phyloP scores from a whole-genome alignment of 441 rosid genomes.

The Populus tomentosa region DNA sequence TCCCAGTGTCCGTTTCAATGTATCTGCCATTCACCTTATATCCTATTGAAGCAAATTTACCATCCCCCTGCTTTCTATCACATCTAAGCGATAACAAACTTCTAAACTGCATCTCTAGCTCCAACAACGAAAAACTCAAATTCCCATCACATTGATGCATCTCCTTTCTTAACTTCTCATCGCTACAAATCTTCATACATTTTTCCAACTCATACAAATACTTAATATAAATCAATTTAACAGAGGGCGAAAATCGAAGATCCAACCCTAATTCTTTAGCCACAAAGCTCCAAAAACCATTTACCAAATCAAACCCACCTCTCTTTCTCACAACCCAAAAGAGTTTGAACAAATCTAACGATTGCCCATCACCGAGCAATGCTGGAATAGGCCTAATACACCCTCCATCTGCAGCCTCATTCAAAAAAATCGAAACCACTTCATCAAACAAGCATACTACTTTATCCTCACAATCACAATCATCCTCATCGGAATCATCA shows the following conservation, averaged over 20 bases:
- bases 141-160: constrained; percentile 22
- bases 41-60: constrained; percentile 20
- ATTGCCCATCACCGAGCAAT: constrained; percentile 36
- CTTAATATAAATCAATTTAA: constrained; percentile 49
- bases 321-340: constrained; percentile 38
- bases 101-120: constrained; percentile 33
- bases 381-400: constrained; percentile 44
- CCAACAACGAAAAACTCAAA: constrained; percentile 18
- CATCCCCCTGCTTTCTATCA: constrained; percentile 24
- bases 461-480: constrained; percentile 28
- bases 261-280: constrained; percentile 49
- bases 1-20: constrained; percentile 15
- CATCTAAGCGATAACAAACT: constrained; percentile 23
- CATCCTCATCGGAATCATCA: constrained; percentile 19
- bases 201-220: constrained; percentile 51
- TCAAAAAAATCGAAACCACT: constrained; percentile 39
- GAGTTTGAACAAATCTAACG: constrained; percentile 43
- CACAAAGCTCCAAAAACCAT: constrained; percentile 49
- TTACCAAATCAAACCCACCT: constrained; percentile 46
- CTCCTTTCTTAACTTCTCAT: constrained; percentile 19
- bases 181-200: constrained; percentile 38
- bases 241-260: constrained; percentile 23
- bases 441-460: constrained; percentile 48
- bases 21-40: constrained; percentile 21
- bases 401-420: constrained; percentile 38